phyloP scores from a whole-genome alignment of 192 early-diverging fungal genomes.

The Dimargaris cristalligena region DNA sequence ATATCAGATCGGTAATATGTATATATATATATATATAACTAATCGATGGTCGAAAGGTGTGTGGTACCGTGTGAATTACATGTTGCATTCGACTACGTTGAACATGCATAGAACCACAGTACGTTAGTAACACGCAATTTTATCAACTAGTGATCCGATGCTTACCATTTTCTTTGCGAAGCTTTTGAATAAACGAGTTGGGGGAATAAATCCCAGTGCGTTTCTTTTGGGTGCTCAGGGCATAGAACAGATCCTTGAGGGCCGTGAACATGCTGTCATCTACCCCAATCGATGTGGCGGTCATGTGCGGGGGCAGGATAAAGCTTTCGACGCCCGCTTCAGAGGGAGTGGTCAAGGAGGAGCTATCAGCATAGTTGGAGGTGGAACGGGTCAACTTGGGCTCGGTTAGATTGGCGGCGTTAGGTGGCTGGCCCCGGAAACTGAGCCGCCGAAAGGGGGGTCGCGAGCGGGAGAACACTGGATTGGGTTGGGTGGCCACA shows the following conservation, averaged over 20 bases:
- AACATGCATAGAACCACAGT: too few species aligned
- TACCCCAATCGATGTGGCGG: conserved; percentile 28
- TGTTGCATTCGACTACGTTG: too few species aligned
- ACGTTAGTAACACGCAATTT: too few species aligned
- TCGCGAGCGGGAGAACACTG: not conserved
- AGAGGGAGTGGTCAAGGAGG: not conserved
- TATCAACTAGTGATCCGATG: too few species aligned
- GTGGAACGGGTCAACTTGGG: not conserved
- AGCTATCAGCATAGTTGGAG: not conserved
- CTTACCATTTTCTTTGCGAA: conserved; percentile 85
- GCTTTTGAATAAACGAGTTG: conserved; percentile 64
- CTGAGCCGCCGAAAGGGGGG: not conserved
- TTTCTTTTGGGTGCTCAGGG: conserved; percentile 68
- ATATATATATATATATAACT: too few species aligned
- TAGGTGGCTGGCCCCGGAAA: not conserved
- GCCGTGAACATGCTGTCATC: conserved; percentile 72
- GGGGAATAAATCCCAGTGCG: conserved; percentile 72
- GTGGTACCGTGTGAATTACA: too few species aligned
- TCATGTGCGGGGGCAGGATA: conserved; percentile 20
- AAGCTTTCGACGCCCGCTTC: not conserved
- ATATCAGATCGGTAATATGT: too few species aligned
- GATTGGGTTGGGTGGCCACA: not conserved
- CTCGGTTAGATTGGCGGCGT: not conserved
- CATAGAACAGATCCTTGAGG: conserved; percentile 71
- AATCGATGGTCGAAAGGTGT: too few species aligned